These are phyloP conservation scores for Pleurotus tuoliensis DNA, from an alignment of 768 basidiomycete species.

Conservation along the genomic window DNA sequence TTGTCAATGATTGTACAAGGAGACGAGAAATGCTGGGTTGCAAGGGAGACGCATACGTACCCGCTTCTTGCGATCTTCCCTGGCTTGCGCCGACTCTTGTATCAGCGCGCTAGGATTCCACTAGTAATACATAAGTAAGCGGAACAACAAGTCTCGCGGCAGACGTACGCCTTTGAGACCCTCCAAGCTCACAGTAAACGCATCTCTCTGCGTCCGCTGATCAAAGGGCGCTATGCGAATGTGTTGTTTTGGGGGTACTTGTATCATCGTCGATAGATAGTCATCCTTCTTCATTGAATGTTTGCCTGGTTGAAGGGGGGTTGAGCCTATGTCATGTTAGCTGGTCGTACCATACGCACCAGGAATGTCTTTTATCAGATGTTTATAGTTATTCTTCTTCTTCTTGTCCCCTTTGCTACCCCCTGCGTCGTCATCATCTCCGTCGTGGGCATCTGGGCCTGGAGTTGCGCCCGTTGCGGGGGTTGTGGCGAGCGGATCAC, in stretches of 20 bases:
- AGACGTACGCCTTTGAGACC: constrained; percentile 66
- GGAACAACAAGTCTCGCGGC: not conserved
- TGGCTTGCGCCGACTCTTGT: constrained; percentile 66
- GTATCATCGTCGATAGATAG: constrained; percentile 62
- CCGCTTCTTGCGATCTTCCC: constrained; percentile 75
- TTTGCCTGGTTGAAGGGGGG: constrained; percentile 44
- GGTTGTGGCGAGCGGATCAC: constrained; percentile 14
- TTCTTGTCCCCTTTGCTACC: constrained; percentile 60
- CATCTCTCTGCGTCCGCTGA: constrained; percentile 61
- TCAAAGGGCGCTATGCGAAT: constrained; percentile 63
- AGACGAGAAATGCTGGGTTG: constrained; percentile 1
- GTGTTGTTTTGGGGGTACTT: constrained; percentile 67
- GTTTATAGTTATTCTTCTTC: constrained; percentile 74
- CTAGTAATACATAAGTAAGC: constrained; percentile 27
- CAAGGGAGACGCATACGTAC: constrained; percentile 35
- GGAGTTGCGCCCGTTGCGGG: constrained; percentile 27
- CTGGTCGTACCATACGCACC: constrained; percentile 38
- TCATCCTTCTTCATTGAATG: constrained; percentile 81
- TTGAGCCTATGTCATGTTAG: not conserved
- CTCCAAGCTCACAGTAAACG: constrained; percentile 69
- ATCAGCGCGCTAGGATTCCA: constrained; percentile 66
- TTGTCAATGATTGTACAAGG: constrained; percentile 5
- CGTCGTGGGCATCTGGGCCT: constrained; percentile 27
- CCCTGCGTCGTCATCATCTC: constrained; percentile 53
- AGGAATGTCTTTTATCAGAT: constrained; percentile 72